Conservation (phyloP, 2,329 filamentous ascomycete genomes). For the Botrytis squamosa region DNA sequence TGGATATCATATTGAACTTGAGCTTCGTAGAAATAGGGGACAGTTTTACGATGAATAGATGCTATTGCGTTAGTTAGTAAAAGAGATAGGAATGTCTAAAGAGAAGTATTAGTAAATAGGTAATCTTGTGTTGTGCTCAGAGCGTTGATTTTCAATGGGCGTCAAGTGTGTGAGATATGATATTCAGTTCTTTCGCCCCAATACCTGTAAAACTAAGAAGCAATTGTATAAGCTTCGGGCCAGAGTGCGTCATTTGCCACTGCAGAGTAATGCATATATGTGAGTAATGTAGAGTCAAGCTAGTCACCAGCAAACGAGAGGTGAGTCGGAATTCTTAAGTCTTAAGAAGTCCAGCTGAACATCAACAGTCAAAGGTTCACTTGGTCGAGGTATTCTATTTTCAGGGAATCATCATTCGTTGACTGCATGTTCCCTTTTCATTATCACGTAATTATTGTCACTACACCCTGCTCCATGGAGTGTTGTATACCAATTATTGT, state of each 20-base stretch:
- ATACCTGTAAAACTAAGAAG: not conserved
- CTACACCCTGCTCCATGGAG: not conserved
- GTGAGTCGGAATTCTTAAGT: not conserved
- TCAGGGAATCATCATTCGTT: accelerated
- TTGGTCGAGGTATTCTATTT: accelerated
- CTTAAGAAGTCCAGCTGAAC: not conserved
- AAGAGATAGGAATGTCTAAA: not conserved
- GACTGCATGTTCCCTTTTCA: not conserved
- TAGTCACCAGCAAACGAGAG: not conserved
- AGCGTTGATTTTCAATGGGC: not conserved
- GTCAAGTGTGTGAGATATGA: not conserved
- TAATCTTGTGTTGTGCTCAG: not conserved
- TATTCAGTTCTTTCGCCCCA: not conserved
- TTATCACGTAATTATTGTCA: not conserved
- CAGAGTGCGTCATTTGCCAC: not conserved
- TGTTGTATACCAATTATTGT: not conserved
- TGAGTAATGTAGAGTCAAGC: not conserved
- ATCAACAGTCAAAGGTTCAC: accelerated
- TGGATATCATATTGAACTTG: not conserved
- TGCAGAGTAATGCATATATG: not conserved
- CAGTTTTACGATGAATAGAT: not conserved
- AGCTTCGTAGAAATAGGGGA: not conserved
- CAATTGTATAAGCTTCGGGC: accelerated
- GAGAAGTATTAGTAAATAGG: not conserved
- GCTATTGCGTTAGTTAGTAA: accelerated